Evolutionary conservation across 805 yeast genomes (phyloP).

Genomic region (Sporopachydermia quercuum): DNA sequence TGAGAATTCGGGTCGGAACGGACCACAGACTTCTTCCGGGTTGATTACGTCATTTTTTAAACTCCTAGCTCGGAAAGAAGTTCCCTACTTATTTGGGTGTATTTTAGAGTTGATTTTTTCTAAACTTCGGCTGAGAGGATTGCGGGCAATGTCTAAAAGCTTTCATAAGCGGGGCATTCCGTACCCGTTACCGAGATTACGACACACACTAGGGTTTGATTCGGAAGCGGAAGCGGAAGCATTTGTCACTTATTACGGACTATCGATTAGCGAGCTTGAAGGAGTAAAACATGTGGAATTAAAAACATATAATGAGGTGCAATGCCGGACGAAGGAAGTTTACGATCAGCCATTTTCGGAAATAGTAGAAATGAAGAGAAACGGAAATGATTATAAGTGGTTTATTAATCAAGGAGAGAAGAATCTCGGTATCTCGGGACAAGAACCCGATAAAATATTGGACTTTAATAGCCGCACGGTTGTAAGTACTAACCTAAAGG

Average conservation of each 20-base stretch:
- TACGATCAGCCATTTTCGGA: slow-evolving; percentile 32
- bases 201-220: slow-evolving; percentile 51
- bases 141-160: slow-evolving; percentile 49
- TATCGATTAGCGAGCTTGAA: slow-evolving; percentile 26
- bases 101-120: slow-evolving; percentile 68
- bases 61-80: slow-evolving; percentile 29
- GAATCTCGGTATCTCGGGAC: slow-evolving; percentile 5
- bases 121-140: slow-evolving; percentile 60
- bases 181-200: slow-evolving; percentile 33
- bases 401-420: slow-evolving; percentile 25
- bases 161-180: slow-evolving; percentile 62
- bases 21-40: slow-evolving; percentile 43
- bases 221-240: slow-evolving; percentile 31
- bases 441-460: slow-evolving; percentile 2
- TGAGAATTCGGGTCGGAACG: slow-evolving; percentile 36
- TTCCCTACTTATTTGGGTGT: slow-evolving; percentile 60
- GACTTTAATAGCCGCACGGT: neutral
- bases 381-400: slow-evolving; percentile 14
- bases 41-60: slow-evolving; percentile 52
- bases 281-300: slow-evolving; percentile 27
- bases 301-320: slow-evolving; percentile 23
- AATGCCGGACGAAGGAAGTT: slow-evolving; percentile 23
- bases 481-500: too few relatives aligned
- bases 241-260: slow-evolving; percentile 51
- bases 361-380: slow-evolving; percentile 26